These are phyloP conservation scores for Lumnitzera littorea DNA, from an alignment of 345 rosid species.

Conservation along the genomic window DNA sequence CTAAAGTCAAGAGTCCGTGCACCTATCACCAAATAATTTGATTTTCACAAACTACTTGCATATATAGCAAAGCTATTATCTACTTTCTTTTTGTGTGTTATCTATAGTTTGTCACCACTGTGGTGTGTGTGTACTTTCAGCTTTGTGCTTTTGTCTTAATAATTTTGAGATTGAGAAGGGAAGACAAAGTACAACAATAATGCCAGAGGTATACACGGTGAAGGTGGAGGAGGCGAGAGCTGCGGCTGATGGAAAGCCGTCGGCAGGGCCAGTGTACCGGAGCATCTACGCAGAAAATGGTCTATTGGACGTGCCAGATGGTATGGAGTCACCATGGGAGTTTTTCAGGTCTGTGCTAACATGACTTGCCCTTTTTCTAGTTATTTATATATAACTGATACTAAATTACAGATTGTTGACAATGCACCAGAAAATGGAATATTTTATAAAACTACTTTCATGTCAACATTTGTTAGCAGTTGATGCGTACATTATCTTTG, in stretches of 20 bases:
- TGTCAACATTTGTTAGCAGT: no score
- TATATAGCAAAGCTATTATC: background rate
- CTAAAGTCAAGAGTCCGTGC: conserved; percentile 1
- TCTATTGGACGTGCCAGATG: conserved; percentile 45
- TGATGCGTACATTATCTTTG: no score
- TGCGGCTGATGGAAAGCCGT: conserved; percentile 38
- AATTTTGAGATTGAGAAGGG: background rate
- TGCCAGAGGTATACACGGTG: conserved; percentile 43
- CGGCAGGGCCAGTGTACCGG: conserved; percentile 82
- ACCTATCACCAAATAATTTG: background rate
- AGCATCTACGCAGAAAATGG: conserved; percentile 74
- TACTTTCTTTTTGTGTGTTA: no score
- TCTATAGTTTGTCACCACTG: no score
- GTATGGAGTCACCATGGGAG: conserved; percentile 83
- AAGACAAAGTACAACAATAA: conserved; percentile 11
- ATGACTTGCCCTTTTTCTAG: background rate
- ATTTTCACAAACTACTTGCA: background rate
- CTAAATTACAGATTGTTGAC: background rate
- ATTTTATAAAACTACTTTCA: no score
- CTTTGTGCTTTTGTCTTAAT: background rate
- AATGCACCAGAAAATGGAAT: no score
- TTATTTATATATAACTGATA: background rate
- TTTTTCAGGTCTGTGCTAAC: conserved; percentile 47
- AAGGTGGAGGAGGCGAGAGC: conserved; percentile 65
- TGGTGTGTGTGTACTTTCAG: background rate